phyloP scores from a whole-genome alignment of 768 basidiomycete genomes.

The Boletus barrowsii region DNA sequence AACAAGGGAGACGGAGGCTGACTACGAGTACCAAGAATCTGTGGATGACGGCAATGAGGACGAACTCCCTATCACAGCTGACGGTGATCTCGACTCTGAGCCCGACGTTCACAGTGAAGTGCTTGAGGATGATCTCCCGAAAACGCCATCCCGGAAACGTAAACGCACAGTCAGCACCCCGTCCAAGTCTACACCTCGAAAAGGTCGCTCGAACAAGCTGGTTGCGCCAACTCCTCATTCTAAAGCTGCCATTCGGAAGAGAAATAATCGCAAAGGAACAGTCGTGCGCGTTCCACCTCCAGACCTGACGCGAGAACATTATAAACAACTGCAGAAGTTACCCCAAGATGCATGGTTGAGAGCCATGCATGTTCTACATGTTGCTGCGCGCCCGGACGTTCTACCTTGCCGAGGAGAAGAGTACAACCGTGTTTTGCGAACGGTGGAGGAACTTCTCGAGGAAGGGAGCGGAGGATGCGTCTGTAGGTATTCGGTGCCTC shows the following conservation, averaged over 20 bases:
- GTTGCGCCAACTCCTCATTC: slow-evolving; percentile 75
- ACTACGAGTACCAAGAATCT: slow-evolving; percentile 24
- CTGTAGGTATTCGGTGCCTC: slow-evolving; percentile 50
- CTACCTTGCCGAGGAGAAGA: slow-evolving; percentile 89
- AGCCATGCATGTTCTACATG: slow-evolving; percentile 89
- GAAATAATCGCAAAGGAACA: slow-evolving; percentile 32
- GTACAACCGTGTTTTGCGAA: slow-evolving; percentile 68
- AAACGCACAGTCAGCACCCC: slow-evolving; percentile 35
- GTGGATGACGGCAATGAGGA: slow-evolving; percentile 17
- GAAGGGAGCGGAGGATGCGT: slow-evolving; percentile 94
- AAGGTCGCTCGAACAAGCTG: slow-evolving; percentile 36
- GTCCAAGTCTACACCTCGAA: slow-evolving; percentile 35
- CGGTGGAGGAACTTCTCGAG: slow-evolving; percentile 82
- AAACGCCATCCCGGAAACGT: slow-evolving; percentile 56
- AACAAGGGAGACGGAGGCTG: slow-evolving; percentile 15
- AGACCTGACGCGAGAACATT: slow-evolving; percentile 34
- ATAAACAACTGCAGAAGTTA: slow-evolving; percentile 46
- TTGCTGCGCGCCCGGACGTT: slow-evolving; percentile 85
- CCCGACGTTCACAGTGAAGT: slow-evolving; percentile 26
- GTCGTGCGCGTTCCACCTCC: slow-evolving; percentile 35
- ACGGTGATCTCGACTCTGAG: slow-evolving; percentile 25
- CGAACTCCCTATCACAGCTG: slow-evolving; percentile 14
- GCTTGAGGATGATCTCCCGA: slow-evolving; percentile 33
- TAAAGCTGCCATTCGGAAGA: slow-evolving; percentile 58
- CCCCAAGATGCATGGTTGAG: slow-evolving; percentile 80